These are phyloP conservation scores for Cryptosporidium canis DNA, from an alignment of 169 alveolate genomes.

Conservation along the genomic window DNA sequence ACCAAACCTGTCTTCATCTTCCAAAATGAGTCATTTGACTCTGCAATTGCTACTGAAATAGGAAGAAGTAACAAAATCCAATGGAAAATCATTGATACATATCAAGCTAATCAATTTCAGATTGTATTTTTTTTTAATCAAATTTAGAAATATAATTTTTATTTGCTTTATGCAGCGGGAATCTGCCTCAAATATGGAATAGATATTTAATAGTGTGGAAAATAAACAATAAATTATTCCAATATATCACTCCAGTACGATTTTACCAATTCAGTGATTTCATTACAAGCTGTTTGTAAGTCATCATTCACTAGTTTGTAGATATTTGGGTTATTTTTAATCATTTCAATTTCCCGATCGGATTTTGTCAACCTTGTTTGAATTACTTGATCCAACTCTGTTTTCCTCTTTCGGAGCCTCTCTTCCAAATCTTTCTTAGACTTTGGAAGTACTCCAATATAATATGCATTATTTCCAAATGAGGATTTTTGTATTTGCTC, in stretches of 20 bases:
- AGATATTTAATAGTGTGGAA: not conserved
- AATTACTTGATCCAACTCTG: conserved; percentile 59
- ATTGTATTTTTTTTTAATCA: not conserved
- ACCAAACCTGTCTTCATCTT: conserved; percentile 2
- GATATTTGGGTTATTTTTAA: not conserved
- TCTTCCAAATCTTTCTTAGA: conserved; percentile 71
- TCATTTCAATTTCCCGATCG: conserved; percentile 27
- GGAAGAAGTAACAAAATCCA: not conserved
- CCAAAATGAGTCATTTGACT: conserved; percentile 7
- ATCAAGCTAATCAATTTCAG: not conserved
- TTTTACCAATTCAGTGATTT: not conserved
- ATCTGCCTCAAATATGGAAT: not conserved
- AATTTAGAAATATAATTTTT: not conserved
- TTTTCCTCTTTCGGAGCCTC: conserved; percentile 79
- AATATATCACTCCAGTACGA: conserved; percentile 21
- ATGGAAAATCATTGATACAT: not conserved
- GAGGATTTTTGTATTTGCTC: conserved; percentile 72
- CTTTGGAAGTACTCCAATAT: conserved; percentile 77
- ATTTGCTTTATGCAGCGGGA: conserved; percentile 29
- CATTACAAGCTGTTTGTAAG: not conserved
- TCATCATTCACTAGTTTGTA: conserved; percentile 30
- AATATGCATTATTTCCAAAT: conserved; percentile 54
- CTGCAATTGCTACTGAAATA: not conserved
- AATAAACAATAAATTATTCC: not conserved
- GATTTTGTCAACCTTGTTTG: conserved; percentile 21